Evolutionary conservation across 2,329 filamentous ascomycete genomes (phyloP).

Genomic region (Neofusicoccum parvum): DNA sequence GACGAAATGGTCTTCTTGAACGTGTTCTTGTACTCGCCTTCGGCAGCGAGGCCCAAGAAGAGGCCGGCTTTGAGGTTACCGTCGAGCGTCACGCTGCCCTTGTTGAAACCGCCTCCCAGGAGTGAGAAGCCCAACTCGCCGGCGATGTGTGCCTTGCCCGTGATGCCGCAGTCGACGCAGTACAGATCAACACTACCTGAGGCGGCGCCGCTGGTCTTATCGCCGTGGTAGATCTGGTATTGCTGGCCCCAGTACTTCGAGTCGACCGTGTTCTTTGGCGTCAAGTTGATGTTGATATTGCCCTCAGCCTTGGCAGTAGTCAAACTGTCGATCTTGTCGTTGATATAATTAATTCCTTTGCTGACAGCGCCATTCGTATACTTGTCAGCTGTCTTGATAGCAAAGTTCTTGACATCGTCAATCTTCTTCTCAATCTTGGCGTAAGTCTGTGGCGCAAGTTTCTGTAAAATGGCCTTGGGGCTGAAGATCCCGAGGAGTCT

Average conservation of each 20-base stretch:
- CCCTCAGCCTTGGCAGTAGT: conserved; percentile 1
- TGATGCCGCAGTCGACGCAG: conserved; percentile 2
- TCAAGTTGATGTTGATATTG: neutral
- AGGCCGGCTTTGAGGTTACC: neutral
- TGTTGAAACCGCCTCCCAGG: neutral
- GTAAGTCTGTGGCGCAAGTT: neutral
- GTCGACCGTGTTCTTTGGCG: neutral
- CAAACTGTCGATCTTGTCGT: conserved; percentile 2
- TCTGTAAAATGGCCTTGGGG: neutral
- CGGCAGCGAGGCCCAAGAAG: neutral
- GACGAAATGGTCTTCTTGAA: conserved; percentile 3
- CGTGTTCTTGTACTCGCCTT: neutral
- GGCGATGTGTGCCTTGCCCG: neutral
- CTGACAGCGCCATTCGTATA: neutral
- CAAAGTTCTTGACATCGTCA: neutral
- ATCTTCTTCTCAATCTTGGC: conserved; percentile 3
- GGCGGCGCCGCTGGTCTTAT: neutral
- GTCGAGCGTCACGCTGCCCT: neutral
- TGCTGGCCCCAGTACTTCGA: conserved; percentile 8
- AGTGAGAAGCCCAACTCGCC: neutral
- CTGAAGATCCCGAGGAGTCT: neutral
- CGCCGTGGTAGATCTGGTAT: neutral
- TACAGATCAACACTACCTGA: neutral
- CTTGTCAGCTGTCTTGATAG: neutral
- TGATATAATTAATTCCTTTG: neutral